Base-by-base conservation (phyloP, 2,329 filamentous ascomycete genomes). In the Phaeomoniella chlamydospora region DNA sequence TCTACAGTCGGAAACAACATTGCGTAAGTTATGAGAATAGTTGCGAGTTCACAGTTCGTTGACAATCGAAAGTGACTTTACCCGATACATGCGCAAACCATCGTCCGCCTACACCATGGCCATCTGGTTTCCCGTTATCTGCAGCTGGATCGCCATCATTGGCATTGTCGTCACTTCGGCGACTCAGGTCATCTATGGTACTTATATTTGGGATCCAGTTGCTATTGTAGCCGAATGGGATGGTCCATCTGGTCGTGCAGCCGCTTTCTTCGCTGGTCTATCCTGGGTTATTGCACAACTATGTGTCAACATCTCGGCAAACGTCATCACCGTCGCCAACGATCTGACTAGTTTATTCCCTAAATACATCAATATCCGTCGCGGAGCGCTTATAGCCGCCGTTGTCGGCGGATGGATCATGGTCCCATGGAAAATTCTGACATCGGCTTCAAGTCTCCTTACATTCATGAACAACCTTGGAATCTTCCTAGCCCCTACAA, bases 151-250 rank as follows among this genome's bases (percentile, higher is more conserved):
- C n/a, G 38, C 38, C n/a, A n/a, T 33, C 37, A 3, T 44, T 38
- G 5, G 12, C n/a, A 53, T 61, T 13, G 44, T 60, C 12, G 52
- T 59, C 31, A 58, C 57, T 2, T 54, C 49, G 18, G 55, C 53
- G 3, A 42, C 54, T 5, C 46, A 46, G 5, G 45, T 45, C 31
- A 35, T 52, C 6, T 34, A 46, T 11, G 46, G 54, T 2, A 46
- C 55, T 36, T 48, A 55, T 34, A 47, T 58, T 33, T 60, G 57
- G 57, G 58, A 59, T 31, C 57, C 57, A 3, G 55, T 59, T n/a
- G n/a, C n/a, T n/a, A n/a, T n/a, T n/a, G n/a, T n/a, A n/a, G n/a
- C n/a, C n/a, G n/a, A n/a, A n/a, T n/a, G n/a, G n/a, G n/a, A n/a
- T n/a, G n/a, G n/a, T n/a, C n/a, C n/a, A n/a, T n/a, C n/a, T n/a